Evolutionary conservation across 495 filamentous ascomycete species (phyloP).

Genomic region (Bombardia bombarda): DNA sequence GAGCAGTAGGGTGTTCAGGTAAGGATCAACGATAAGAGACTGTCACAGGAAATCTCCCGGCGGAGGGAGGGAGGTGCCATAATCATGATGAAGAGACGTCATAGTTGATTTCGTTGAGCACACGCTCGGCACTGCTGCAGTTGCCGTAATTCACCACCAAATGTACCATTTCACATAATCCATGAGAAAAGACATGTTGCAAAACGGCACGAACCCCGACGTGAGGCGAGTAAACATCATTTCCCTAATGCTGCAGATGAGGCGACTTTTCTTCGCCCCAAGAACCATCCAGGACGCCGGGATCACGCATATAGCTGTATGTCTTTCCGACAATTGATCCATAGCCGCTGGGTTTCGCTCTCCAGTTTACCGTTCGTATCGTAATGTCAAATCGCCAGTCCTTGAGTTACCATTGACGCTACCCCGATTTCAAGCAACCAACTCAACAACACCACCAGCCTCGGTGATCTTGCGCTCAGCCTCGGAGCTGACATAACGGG

Average conservation of each 20-base stretch:
- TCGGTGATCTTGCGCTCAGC: constrained; percentile 28
- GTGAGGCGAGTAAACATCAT: constrained; percentile 26
- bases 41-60: too few species aligned
- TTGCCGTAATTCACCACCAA: too few species aligned
- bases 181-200: too few species aligned
- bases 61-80: too few species aligned
- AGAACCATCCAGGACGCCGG: constrained; percentile 28
- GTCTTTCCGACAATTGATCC: constrained; percentile 16
- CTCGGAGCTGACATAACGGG: constrained; percentile 27
- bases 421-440: constrained; percentile 22
- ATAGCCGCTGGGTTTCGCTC: constrained; percentile 18
- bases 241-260: constrained; percentile 28
- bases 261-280: constrained; percentile 17
- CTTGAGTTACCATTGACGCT: constrained; percentile 19
- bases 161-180: too few species aligned
- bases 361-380: constrained; percentile 24
- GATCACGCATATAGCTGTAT: constrained; percentile 20
- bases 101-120: too few species aligned
- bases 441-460: constrained; percentile 28
- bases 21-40: too few species aligned
- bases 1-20: too few species aligned
- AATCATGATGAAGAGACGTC: too few species aligned
- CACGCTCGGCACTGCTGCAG: too few species aligned
- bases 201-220: background rate
- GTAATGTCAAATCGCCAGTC: constrained; percentile 27